phyloP scores from a whole-genome alignment of 176 grass and related monocot species.

The Microstegium vimineum region DNA sequence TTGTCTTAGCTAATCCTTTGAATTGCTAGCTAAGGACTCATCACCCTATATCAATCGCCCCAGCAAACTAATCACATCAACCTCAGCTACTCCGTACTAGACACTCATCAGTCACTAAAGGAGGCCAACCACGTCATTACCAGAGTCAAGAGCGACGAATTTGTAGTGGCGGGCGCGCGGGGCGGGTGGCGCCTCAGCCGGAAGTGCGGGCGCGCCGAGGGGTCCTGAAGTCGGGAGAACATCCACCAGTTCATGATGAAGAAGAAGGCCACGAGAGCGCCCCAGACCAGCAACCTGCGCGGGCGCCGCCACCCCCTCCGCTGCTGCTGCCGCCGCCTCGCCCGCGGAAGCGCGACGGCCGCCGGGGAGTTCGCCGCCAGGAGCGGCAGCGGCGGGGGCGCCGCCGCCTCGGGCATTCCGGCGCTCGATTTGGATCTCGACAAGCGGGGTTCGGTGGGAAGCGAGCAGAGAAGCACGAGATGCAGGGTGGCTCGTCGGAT shows the following conservation, averaged over 20 bases:
- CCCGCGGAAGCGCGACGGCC: neutral
- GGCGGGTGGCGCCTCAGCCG: slow-evolving; percentile 34
- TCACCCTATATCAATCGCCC: neutral
- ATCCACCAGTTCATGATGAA: slow-evolving; percentile 99
- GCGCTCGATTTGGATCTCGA: slow-evolving; percentile 31
- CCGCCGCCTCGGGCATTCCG: neutral
- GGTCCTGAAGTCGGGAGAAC: slow-evolving; percentile 94
- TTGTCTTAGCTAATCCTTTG: neutral
- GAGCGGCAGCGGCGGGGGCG: neutral
- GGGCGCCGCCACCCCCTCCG: slow-evolving; percentile 52
- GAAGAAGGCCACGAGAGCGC: slow-evolving; percentile 71
- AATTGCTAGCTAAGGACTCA: neutral
- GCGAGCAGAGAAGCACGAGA: neutral
- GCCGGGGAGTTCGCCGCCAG: slow-evolving; percentile 19
- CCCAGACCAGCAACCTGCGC: slow-evolving; percentile 57
- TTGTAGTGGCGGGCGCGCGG: neutral
- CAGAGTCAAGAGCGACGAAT: slow-evolving; percentile 30
- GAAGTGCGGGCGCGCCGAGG: slow-evolving; percentile 39
- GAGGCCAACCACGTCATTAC: slow-evolving; percentile 15
- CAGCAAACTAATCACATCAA: neutral
- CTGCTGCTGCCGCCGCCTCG: slow-evolving; percentile 23
- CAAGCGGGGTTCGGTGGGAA: neutral
- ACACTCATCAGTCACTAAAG: neutral
- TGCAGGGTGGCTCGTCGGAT: slow-evolving; percentile 13
- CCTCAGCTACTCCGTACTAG: neutral